Evolutionary conservation across 352 stramenopile species (phyloP).

Genomic region (Phytophthora aleatoria): DNA sequence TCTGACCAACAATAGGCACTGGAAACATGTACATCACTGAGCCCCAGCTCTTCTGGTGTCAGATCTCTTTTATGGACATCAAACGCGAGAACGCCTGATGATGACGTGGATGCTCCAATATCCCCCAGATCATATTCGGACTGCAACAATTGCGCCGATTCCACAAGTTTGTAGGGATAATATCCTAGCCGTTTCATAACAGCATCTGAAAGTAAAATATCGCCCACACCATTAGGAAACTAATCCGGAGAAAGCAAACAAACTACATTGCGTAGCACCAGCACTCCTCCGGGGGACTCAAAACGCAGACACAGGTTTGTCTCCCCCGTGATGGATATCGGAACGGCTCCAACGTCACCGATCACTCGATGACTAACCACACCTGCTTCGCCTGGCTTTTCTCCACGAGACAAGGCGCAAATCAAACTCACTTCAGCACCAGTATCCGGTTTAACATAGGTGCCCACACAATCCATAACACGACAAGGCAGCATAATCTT

Average conservation of each 20-base stretch:
- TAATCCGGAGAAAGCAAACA: slow-evolving; percentile 2
- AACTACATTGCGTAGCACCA: background rate
- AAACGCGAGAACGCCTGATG: background rate
- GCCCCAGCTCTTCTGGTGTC: background rate
- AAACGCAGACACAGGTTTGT: background rate
- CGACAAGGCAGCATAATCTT: background rate
- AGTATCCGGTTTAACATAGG: background rate
- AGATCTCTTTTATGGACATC: background rate
- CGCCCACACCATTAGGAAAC: background rate
- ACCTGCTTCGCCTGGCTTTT: background rate
- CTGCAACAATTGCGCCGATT: background rate
- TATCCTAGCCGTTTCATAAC: slow-evolving; percentile 7
- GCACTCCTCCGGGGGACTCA: background rate
- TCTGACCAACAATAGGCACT: background rate
- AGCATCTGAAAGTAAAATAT: slow-evolving; percentile 5
- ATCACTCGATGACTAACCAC: background rate
- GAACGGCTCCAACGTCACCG: background rate
- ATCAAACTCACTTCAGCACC: background rate
- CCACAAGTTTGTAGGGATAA: background rate
- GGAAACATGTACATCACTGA: slow-evolving; percentile 3
- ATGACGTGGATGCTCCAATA: background rate
- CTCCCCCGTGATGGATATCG: background rate
- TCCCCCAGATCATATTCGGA: background rate
- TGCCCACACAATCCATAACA: slow-evolving; percentile 7
- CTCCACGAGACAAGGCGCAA: background rate